These are phyloP conservation scores for Sedum album DNA, from an alignment of 164 flowering plant species.

Conservation along the genomic window DNA sequence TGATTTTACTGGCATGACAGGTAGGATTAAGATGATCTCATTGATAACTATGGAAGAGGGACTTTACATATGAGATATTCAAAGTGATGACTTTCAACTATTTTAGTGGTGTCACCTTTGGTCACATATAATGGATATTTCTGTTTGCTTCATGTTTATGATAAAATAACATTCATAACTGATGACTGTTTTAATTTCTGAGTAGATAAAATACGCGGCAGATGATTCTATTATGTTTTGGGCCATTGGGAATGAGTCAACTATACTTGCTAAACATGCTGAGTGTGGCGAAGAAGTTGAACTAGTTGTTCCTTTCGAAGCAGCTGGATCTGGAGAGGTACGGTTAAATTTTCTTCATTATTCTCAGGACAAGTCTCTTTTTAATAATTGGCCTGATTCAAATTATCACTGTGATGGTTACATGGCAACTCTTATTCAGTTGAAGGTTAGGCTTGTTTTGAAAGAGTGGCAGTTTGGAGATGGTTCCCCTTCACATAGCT, in stretches of 20 bases:
- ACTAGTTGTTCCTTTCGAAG: conserved; percentile 85
- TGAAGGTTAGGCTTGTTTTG: conserved; percentile 63
- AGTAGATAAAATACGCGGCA: conserved; percentile 62
- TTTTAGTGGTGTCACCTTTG: not conserved
- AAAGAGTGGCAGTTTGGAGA: conserved; percentile 93
- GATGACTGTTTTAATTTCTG: conserved; percentile 2
- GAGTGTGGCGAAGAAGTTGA: conserved; percentile 81
- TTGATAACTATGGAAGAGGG: no score
- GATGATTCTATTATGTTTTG: conserved; percentile 87
- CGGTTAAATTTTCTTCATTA: not conserved
- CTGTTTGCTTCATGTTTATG: not conserved
- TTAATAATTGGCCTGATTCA: not conserved
- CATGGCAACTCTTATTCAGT: conserved; percentile 30
- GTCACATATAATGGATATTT: not conserved
- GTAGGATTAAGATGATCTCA: no score
- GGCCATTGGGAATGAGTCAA: conserved; percentile 74
- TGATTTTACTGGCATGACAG: no score
- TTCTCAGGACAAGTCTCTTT: not conserved
- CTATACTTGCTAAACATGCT: conserved; percentile 50
- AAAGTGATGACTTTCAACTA: not conserved
- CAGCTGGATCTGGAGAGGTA: conserved; percentile 66
- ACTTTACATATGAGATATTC: not conserved
- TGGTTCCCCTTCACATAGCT: conserved; percentile 50
- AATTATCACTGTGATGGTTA: not conserved
- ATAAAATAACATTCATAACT: not conserved